Percentiles rank a stretch among this genome's conserved stretches.
Conservation (phyloP, 257 asterid species). For the Plectranthus barbatus region DNA sequence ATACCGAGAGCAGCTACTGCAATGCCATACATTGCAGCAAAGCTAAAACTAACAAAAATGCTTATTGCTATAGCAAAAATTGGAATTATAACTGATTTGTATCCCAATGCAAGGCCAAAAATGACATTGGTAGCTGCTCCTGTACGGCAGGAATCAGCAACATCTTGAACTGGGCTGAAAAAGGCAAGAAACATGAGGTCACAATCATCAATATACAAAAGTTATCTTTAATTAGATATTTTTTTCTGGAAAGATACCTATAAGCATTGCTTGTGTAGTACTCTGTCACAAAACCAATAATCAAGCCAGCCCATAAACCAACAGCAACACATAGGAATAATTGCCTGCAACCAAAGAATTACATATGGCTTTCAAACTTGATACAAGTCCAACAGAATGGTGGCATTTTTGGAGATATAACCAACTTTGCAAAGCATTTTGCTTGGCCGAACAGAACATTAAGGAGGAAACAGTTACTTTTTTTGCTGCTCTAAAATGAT, state of each 20-base stretch:
- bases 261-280: conserved; percentile 56
- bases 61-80: conserved; percentile 35
- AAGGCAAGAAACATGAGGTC: not conserved
- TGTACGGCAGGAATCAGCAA: conserved; percentile 44
- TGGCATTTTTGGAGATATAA: no score
- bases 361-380: not conserved
- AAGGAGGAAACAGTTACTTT: no score
- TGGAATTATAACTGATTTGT: conserved; percentile 39
- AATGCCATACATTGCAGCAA: conserved; percentile 44
- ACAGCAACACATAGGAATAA: conserved; percentile 45
- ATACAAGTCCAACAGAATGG: not conserved
- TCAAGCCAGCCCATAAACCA: conserved; percentile 61
- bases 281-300: conserved; percentile 46
- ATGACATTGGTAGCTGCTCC: conserved; percentile 46
- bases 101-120: conserved; percentile 46
- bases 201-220: not conserved
- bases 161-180: conserved; percentile 44
- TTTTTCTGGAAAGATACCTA: conserved; percentile 21
- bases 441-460: no score
- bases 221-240: not conserved
- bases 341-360: conserved; percentile 34
- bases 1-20: conserved; percentile 47
- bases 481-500: no score
- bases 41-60: conserved; percentile 38
- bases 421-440: no score